Conservation (phyloP, 164 flowering plant genomes). For the Litsea cubeba region DNA sequence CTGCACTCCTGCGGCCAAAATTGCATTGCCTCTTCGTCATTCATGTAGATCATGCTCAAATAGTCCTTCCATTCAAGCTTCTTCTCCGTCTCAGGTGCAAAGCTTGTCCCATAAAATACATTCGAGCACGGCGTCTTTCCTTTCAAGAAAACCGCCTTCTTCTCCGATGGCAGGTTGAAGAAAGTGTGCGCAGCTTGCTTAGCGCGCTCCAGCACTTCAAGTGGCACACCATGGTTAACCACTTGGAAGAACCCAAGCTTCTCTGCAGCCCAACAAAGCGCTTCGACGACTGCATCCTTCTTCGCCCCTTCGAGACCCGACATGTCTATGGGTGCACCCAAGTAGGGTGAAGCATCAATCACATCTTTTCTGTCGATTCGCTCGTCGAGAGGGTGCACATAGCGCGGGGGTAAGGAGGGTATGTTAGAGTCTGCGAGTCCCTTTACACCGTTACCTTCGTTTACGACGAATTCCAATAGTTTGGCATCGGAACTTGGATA, state of each 20-base stretch:
- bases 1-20: constrained; percentile 21
- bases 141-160: constrained; percentile 12
- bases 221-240: constrained; percentile 21
- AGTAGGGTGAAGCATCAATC: constrained; percentile 12
- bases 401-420: constrained; percentile 9
- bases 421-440: constrained; percentile 17
- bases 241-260: constrained; percentile 21
- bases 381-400: constrained; percentile 19
- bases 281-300: constrained; percentile 4
- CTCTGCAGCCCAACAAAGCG: constrained; percentile 11
- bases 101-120: constrained; percentile 21
- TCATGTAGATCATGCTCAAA: constrained; percentile 19
- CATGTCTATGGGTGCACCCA: constrained; percentile 17
- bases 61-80: constrained; percentile 22
- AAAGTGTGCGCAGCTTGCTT: constrained; percentile 16
- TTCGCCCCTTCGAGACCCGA: constrained; percentile 9
- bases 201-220: constrained; percentile 9
- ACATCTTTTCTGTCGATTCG: constrained; percentile 10
- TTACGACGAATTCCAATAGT: constrained; percentile 14
- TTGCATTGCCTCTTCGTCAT: constrained; percentile 14
- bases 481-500: not conserved
- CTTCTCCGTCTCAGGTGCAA: constrained; percentile 17
- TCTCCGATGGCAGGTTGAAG: constrained; percentile 15
- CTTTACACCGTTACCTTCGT: constrained; percentile 16
- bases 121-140: constrained; percentile 14